Conservation (phyloP, 148 eudicot genomes). For the Spergularia marina region DNA sequence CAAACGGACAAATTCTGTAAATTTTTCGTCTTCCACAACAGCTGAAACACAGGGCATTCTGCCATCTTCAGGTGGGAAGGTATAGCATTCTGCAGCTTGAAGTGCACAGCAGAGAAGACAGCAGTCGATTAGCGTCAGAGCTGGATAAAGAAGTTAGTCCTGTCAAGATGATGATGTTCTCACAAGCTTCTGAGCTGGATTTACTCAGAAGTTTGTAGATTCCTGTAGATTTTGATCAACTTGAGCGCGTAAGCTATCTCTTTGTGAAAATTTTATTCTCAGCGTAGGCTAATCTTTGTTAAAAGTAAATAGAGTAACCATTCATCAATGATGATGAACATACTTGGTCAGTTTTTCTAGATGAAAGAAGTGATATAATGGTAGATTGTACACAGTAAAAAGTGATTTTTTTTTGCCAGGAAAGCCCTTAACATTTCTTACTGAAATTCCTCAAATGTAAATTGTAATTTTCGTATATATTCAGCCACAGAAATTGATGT, state of each 20-base stretch:
- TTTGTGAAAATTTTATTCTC: not conserved
- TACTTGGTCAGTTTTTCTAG: not conserved
- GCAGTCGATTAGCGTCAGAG: not conserved
- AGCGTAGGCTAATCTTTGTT: not conserved
- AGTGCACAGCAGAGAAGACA: not conserved
- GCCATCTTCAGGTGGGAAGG: conserved; percentile 33
- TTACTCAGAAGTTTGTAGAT: not conserved
- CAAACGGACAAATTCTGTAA: conserved; percentile 58
- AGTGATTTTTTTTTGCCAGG: not conserved
- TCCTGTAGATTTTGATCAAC: conserved; percentile 1
- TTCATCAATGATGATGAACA: not conserved
- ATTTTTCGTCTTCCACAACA: conserved; percentile 34
- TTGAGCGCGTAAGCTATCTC: not conserved
- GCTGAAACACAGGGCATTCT: conserved; percentile 32
- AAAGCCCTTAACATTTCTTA: not conserved
- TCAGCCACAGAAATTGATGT: not conserved
- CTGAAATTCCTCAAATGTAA: not conserved
- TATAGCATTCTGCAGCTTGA: not conserved
- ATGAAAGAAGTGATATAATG: not conserved
- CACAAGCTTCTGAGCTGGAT: not conserved
- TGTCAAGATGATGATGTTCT: not conserved
- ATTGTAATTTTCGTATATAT: conserved; percentile 5
- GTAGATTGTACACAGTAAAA: not conserved
- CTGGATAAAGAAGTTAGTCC: not conserved
- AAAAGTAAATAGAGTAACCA: not conserved